A percentile compares a stretch with the other conserved stretches of the same genome.
These are phyloP conservation scores for Sequoiadendron giganteum DNA, from an alignment of 75 land plant genomes.

Conservation along the genomic window DNA sequence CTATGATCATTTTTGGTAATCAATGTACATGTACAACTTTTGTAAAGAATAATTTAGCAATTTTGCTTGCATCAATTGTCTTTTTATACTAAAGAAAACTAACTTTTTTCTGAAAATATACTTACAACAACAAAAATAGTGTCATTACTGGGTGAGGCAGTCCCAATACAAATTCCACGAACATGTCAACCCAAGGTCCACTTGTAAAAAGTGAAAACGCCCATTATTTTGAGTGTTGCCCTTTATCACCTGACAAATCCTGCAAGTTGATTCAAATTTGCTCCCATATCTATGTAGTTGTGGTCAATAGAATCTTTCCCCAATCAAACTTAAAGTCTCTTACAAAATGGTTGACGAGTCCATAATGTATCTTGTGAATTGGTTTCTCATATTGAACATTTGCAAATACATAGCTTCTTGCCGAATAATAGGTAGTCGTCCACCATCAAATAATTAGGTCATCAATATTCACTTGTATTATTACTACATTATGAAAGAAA, in stretches of 20 bases:
- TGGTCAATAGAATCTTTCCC: conserved; percentile 2
- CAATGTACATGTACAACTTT: conserved; percentile 15
- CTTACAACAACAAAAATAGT: conserved; percentile 11
- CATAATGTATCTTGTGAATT: background rate
- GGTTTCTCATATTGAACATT: background rate
- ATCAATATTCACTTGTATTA: background rate
- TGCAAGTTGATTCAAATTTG: background rate
- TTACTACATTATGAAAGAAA: no score
- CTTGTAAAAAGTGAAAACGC: background rate
- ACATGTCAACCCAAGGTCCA: background rate
- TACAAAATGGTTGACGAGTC: background rate
- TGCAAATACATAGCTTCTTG: conserved; percentile 7
- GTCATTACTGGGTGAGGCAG: background rate
- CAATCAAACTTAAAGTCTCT: background rate
- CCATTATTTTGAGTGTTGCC: background rate
- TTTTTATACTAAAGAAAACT: conserved; percentile 11
- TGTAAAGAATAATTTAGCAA: background rate
- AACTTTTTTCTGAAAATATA: conserved; percentile 9
- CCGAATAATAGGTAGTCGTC: background rate
- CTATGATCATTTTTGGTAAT: conserved; percentile 13
- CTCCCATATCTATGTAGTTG: background rate
- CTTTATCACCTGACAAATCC: conserved; percentile 7
- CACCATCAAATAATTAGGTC: background rate
- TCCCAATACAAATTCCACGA: conserved; percentile 10
- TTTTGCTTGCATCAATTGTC: background rate